These are phyloP conservation scores for Lactuca saligna DNA, from an alignment of 129 eudicot genomes.

Conservation along the genomic window DNA sequence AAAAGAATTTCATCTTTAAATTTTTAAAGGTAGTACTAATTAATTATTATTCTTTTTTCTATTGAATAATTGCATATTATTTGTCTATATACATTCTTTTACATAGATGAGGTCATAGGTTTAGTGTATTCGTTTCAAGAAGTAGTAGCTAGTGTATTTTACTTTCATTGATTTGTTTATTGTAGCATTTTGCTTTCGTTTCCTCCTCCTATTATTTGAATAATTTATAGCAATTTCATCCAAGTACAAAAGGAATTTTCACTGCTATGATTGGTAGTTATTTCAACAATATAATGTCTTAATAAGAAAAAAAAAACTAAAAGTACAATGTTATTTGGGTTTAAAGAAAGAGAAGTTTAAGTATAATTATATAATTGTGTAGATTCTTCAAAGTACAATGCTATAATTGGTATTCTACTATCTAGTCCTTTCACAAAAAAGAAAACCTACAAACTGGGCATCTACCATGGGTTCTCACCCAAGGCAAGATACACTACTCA, in stretches of 20 bases:
- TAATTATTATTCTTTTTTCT: background rate
- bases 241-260: too few relatives aligned
- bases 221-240: too few relatives aligned
- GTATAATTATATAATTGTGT: too few relatives aligned
- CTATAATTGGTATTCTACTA: background rate
- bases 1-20: background rate
- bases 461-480: conserved; percentile 65
- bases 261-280: too few relatives aligned
- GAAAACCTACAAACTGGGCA: conserved; percentile 77
- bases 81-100: background rate
- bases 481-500: conserved; percentile 78
- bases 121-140: too few relatives aligned
- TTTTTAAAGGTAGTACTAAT: background rate
- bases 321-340: too few relatives aligned
- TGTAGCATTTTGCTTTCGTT: too few relatives aligned
- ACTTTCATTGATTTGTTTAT: background rate
- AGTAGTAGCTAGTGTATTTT: too few relatives aligned
- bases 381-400: too few relatives aligned
- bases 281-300: too few relatives aligned
- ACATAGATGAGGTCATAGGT: background rate
- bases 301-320: too few relatives aligned
- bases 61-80: background rate
- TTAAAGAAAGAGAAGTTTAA: too few relatives aligned
- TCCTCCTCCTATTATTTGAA: background rate
- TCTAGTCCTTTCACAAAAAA: conserved; percentile 17